Percentiles rank a stretch among this genome's conserved stretches.
These are phyloP conservation scores for Otatea glauca DNA, from an alignment of 176 grass and related monocot genomes.

Conservation along the genomic window DNA sequence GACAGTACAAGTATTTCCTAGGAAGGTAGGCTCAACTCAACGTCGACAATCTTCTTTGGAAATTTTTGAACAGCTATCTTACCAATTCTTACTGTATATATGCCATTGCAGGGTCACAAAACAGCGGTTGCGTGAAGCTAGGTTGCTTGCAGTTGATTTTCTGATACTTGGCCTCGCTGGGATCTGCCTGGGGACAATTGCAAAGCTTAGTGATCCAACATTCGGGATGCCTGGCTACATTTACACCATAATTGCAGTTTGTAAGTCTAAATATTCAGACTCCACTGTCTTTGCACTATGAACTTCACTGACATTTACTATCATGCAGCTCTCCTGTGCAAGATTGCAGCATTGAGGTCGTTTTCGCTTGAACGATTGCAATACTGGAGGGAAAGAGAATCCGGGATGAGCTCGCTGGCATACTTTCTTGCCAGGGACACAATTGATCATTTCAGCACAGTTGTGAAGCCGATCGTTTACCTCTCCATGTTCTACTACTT, in stretches of 20 bases:
- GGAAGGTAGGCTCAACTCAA: conserved; percentile 51
- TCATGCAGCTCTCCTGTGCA: conserved; percentile 78
- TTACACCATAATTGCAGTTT: conserved; percentile 91
- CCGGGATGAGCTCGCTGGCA: conserved; percentile 80
- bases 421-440: conserved; percentile 86
- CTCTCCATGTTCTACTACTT: conserved; percentile 97
- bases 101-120: conserved; percentile 70
- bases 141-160: conserved; percentile 81
- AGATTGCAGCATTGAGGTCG: conserved; percentile 73
- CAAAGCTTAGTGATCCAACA: conserved; percentile 64
- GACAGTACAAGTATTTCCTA: conserved; percentile 66
- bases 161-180: conserved; percentile 92
- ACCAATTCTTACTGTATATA: conserved; percentile 34
- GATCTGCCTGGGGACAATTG: conserved; percentile 83
- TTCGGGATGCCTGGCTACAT: conserved; percentile 86
- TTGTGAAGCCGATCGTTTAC: conserved; percentile 78
- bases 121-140: conserved; percentile 81
- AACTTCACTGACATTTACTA: conserved; percentile 29
- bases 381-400: conserved; percentile 74
- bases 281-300: background rate
- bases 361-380: conserved; percentile 80
- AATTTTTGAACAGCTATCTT: background rate
- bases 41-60: background rate
- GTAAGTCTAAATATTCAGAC: conserved; percentile 61
- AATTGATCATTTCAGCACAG: conserved; percentile 78